Evolutionary conservation across 2,329 filamentous ascomycete species (phyloP).

Genomic region (Clonostachys solani): DNA sequence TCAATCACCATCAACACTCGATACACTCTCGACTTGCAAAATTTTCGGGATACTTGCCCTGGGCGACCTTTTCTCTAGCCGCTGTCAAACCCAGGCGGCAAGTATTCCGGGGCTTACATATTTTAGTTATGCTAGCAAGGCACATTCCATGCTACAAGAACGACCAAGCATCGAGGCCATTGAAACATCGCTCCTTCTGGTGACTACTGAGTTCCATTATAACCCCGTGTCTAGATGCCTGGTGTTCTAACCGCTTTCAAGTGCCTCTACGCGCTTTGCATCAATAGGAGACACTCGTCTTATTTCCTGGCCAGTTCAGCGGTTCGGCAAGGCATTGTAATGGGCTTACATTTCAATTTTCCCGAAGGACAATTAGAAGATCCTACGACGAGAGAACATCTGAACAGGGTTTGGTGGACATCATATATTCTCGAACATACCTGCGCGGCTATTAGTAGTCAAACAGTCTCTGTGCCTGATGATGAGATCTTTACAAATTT

Average conservation of each 20-base stretch:
- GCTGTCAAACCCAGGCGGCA: conserved; percentile 19
- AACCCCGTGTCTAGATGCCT: not conserved
- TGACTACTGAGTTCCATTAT: conserved; percentile 13
- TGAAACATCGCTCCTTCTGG: conserved; percentile 36
- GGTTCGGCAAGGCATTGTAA: conserved; percentile 30
- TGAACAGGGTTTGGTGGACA: conserved; percentile 36
- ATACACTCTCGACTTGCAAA: conserved; percentile 28
- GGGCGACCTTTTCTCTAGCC: conserved; percentile 37
- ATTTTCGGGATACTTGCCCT: conserved; percentile 38
- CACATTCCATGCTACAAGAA: conserved; percentile 32
- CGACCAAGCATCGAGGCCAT: conserved; percentile 35
- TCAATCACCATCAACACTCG: conserved; percentile 22
- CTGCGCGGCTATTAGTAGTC: conserved; percentile 41
- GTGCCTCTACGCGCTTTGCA: conserved; percentile 36
- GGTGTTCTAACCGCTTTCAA: conserved; percentile 6
- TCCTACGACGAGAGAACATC: conserved; percentile 26
- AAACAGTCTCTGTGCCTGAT: conserved; percentile 41
- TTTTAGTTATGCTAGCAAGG: conserved; percentile 30
- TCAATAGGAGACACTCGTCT: conserved; percentile 39
- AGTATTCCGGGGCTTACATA: conserved; percentile 38
- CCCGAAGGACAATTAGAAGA: conserved; percentile 30
- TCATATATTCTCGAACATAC: conserved; percentile 38
- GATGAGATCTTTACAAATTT: conserved; percentile 42
- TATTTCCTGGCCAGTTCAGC: conserved; percentile 38
- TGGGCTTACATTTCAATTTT: conserved; percentile 10